Base-by-base conservation (phyloP, 1,284 basidiomycete genomes). In the Malassezia globosa region DNA sequence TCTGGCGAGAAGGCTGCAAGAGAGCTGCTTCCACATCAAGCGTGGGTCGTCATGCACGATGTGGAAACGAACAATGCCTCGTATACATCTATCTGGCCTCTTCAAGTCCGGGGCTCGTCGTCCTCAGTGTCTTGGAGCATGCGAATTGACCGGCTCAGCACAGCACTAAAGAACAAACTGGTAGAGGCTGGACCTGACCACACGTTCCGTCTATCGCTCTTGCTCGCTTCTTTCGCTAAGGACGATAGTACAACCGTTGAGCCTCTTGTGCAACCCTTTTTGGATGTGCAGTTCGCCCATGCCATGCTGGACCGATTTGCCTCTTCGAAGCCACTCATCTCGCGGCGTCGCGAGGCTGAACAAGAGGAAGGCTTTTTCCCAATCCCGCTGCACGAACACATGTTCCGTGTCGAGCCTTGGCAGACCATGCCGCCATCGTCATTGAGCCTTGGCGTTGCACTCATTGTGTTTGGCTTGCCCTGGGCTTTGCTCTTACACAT, bases 361-460 rank as follows among this genome's bases (percentile, higher is more conserved):
- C 23, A 18, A 11, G 29, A 27, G 14, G 45, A 52, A 5, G 50
- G 50, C 4, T 52, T 52, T 31, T 7, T 14, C 16, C 50, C 44
- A 5, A 35, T 24, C 35, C 50, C 44, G 2, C 16, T 21, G 10
- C 23, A 38, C 34, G 11, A 24, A 8, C 50, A 52, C n/a, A 52
- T 45, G 27, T 52, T 52, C 29, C 45, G 41, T 7, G 25, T 11
- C 10, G 50, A 45, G 43, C 50, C 50, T 21, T 52, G 50, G 50
- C 44, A 41, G 23, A 37, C 35, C 16, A 52, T 52, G 50, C 50
- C 50, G 4, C 45, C 50, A n/a, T 26, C 14, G n/a, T 11, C 16
- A 7, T 27, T 47, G 23, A 42, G 38, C 21, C 29, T 40, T 1
- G 31, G 13, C 2, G 21, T 31, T n/a, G 50, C 50, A 1, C 14